These are phyloP conservation scores for Cryptococcus jaspeensis DNA, from an alignment of 1,284 basidiomycete genomes.

Conservation along the genomic window DNA sequence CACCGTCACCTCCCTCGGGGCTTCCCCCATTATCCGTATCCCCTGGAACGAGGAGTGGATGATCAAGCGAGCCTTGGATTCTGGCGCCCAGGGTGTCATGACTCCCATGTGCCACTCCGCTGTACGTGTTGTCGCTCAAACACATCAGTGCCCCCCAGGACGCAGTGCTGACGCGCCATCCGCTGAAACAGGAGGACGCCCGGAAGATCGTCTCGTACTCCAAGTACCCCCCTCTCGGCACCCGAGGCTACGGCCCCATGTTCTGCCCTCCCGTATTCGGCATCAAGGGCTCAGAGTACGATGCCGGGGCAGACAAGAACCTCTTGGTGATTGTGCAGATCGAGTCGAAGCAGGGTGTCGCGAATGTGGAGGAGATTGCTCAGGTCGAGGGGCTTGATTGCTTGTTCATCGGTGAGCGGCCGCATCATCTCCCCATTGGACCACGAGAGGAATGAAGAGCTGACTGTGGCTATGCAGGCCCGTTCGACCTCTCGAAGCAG, in stretches of 20 bases:
- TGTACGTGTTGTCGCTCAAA: slow-evolving; percentile 6
- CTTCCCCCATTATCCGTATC: slow-evolving; percentile 46
- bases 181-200: slow-evolving; percentile 22
- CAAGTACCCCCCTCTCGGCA: slow-evolving; percentile 36
- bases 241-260: slow-evolving; percentile 37
- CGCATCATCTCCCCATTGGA: neutral
- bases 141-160: neutral
- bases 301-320: slow-evolving; percentile 59
- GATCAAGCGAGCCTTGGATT: slow-evolving; percentile 50
- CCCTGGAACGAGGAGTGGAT: slow-evolving; percentile 41
- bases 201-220: slow-evolving; percentile 26
- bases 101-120: slow-evolving; percentile 38
- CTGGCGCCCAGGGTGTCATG: slow-evolving; percentile 43
- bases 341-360: slow-evolving; percentile 62
- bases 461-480: slow-evolving; percentile 30
- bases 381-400: slow-evolving; percentile 63
- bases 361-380: slow-evolving; percentile 64
- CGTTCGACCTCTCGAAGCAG: slow-evolving; percentile 62
- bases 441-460: neutral
- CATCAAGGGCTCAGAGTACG: slow-evolving; percentile 55
- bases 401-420: slow-evolving; percentile 60
- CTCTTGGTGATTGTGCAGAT: slow-evolving; percentile 66
- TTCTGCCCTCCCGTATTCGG: slow-evolving; percentile 30
- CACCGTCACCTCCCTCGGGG: slow-evolving; percentile 29
- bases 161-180: neutral